phyloP scores from a whole-genome alignment of 768 basidiomycete species.

The Mycena rebaudengoi region DNA sequence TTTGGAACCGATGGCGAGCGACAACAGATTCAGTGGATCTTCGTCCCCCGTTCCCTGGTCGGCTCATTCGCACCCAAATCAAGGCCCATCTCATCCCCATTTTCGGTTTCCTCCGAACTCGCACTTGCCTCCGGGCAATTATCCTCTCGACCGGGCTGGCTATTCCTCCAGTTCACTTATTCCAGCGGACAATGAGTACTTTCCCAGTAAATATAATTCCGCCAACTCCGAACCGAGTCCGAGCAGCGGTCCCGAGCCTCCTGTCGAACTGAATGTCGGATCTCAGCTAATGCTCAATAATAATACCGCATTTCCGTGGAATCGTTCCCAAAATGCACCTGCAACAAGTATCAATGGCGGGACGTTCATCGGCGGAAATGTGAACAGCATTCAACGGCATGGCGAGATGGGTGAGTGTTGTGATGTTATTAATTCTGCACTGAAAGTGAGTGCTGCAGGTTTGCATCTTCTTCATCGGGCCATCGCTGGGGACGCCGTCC shows the following conservation, averaged over 20 bases:
- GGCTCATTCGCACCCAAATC: neutral
- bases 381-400: slow-evolving; percentile 1
- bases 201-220: neutral
- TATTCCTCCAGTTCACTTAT: neutral
- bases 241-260: neutral
- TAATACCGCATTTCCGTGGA: neutral
- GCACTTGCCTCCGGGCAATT: neutral
- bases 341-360: slow-evolving; percentile 8
- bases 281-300: neutral
- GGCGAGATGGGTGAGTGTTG: slow-evolving; percentile 4
- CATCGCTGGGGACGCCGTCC: neutral
- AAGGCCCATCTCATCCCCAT: neutral
- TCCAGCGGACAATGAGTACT: neutral
- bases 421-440: neutral
- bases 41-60: neutral
- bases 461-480: neutral
- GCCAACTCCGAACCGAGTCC: neutral
- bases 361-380: slow-evolving; percentile 12
- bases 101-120: neutral
- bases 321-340: neutral
- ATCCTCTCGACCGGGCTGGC: neutral
- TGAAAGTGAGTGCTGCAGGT: neutral
- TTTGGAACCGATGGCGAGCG: neutral
- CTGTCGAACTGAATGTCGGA: neutral
- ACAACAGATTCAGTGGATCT: neutral